Percentiles rank a stretch among this genome's conserved stretches.
Evolutionary conservation across 129 eudicot species (phyloP).

Genomic region (Flaveria linearis): DNA sequence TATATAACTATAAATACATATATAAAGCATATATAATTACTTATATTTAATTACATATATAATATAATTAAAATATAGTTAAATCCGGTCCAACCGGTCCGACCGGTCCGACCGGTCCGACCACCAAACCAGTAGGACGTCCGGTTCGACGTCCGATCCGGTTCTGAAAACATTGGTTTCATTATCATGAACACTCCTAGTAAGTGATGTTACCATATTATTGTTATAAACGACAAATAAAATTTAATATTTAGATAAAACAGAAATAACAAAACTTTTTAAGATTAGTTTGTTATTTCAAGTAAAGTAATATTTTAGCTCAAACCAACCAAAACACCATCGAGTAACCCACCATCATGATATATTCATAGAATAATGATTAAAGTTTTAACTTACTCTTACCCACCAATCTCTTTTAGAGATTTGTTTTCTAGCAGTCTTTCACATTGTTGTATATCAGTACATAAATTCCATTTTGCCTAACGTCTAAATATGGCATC

Average conservation of each 20-base stretch:
- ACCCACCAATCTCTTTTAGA: constrained; percentile 22
- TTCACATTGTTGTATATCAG: constrained; percentile 21
- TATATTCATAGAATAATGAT: constrained; percentile 26
- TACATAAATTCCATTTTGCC: neutral
- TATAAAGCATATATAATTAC: no score
- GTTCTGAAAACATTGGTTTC: no score
- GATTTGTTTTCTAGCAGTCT: constrained; percentile 27
- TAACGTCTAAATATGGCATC: constrained; percentile 15
- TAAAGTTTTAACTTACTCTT: constrained; percentile 31
- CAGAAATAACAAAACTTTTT: neutral
- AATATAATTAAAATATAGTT: no score
- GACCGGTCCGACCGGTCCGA: no score
- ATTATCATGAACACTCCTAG: no score
- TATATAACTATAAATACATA: no score
- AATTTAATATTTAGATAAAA: neutral
- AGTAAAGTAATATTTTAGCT: neutral
- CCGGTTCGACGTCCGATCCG: no score
- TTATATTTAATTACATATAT: no score
- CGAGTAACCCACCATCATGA: constrained; percentile 14
- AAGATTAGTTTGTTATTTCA: neutral
- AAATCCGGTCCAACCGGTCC: no score
- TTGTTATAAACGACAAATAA: neutral
- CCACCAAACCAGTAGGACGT: no score
- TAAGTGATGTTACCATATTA: neutral
- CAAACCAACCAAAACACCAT: constrained; percentile 28